Evolutionary conservation across 805 yeast species (phyloP).

Genomic region (Kluyveromyces starmeri): DNA sequence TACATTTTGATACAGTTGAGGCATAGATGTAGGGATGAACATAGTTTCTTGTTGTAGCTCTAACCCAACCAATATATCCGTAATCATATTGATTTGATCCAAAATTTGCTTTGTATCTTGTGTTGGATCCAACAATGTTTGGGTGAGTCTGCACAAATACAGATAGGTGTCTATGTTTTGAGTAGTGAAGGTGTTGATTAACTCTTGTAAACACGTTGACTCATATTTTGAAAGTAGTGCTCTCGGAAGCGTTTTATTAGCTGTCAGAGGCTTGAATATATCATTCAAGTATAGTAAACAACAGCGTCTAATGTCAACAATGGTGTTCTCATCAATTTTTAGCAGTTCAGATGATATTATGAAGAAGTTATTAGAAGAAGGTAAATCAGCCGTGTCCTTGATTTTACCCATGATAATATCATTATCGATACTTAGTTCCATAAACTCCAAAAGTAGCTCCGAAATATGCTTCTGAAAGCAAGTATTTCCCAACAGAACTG

Average conservation of each 20-base stretch:
- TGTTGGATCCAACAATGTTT: background rate
- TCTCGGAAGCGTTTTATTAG: slow-evolving; percentile 9
- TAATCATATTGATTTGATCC: background rate
- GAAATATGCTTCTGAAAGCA: background rate
- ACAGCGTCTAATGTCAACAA: slow-evolving; percentile 18
- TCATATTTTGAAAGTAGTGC: slow-evolving; percentile 19
- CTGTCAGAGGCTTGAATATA: slow-evolving; percentile 10
- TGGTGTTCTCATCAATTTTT: slow-evolving; percentile 6
- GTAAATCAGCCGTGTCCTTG: no score
- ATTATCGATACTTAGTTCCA: background rate
- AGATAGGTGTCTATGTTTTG: slow-evolving; percentile 13
- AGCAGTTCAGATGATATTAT: slow-evolving; percentile 3
- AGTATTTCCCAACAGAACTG: slow-evolving; percentile 34
- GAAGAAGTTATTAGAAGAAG: no score
- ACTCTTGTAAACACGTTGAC: background rate
- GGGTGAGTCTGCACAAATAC: slow-evolving; percentile 15
- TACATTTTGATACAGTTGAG: background rate
- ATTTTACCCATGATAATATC: no score
- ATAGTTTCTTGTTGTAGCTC: background rate
- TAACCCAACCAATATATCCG: slow-evolving; percentile 4
- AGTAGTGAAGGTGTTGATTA: background rate
- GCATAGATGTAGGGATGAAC: background rate
- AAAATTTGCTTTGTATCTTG: slow-evolving; percentile 1
- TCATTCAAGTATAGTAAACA: slow-evolving; percentile 14
- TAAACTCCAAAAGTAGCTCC: background rate